Evolutionary conservation across 768 basidiomycete genomes (phyloP).

Genomic region (Austroboletus festivus): DNA sequence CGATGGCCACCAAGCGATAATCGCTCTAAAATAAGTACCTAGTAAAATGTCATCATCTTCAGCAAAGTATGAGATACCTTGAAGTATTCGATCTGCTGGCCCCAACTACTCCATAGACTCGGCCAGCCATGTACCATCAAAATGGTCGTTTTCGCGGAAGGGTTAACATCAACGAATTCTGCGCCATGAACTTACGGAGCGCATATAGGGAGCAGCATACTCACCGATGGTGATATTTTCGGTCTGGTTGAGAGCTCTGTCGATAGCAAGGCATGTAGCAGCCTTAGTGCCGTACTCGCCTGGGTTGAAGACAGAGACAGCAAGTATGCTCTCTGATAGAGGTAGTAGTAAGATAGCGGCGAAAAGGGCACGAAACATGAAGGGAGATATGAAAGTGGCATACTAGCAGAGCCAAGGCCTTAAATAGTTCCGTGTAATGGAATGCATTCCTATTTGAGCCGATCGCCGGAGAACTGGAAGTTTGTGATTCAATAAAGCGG

Average conservation of each 20-base stretch:
- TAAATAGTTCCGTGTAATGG: too few species aligned
- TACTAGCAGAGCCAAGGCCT: neutral
- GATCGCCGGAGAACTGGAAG: too few species aligned
- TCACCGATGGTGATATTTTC: slow-evolving; percentile 47
- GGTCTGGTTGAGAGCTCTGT: slow-evolving; percentile 31
- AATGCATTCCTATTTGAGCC: too few species aligned
- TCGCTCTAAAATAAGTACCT: slow-evolving; percentile 40
- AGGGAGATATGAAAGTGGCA: neutral
- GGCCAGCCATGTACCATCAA: slow-evolving; percentile 82
- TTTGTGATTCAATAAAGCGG: too few species aligned
- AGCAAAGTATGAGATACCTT: slow-evolving; percentile 35
- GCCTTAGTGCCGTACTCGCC: slow-evolving; percentile 32
- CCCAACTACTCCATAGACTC: slow-evolving; percentile 72
- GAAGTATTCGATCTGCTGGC: slow-evolving; percentile 66
- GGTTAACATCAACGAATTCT: slow-evolving; percentile 69
- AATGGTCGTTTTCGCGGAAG: slow-evolving; percentile 46
- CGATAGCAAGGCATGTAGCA: slow-evolving; percentile 41
- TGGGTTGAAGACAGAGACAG: slow-evolving; percentile 34
- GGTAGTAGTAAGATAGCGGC: neutral
- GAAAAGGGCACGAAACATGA: slow-evolving; percentile 2
- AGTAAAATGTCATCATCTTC: neutral
- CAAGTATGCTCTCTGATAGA: neutral
- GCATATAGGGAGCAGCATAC: slow-evolving; percentile 21
- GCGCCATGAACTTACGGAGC: neutral
- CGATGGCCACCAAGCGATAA: slow-evolving; percentile 59